Percentiles rank a stretch among this genome's conserved stretches.
Evolutionary conservation across 768 basidiomycete species (phyloP).

Genomic region (Mycena haematopus): DNA sequence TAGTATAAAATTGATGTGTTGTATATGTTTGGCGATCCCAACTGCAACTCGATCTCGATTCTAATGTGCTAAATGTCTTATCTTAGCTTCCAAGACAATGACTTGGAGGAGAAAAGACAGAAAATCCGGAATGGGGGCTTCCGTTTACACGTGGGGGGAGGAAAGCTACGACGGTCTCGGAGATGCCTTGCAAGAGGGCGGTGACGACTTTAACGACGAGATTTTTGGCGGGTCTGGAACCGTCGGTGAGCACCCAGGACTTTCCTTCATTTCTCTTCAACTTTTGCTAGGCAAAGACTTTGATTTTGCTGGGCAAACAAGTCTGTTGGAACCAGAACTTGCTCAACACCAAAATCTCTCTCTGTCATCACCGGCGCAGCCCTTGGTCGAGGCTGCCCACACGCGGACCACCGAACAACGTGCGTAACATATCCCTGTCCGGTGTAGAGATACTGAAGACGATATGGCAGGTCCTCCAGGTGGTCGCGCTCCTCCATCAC

Average conservation of each 20-base stretch:
- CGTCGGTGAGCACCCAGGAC: slow-evolving; percentile 65
- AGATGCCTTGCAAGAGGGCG: slow-evolving; percentile 85
- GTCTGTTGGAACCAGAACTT: slow-evolving; percentile 40
- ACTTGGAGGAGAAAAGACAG: slow-evolving; percentile 69
- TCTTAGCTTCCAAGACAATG: slow-evolving; percentile 73
- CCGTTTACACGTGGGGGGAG: slow-evolving; percentile 93
- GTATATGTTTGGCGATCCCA: slow-evolving; percentile 15
- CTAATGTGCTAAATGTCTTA: slow-evolving; percentile 66
- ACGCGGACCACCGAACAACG: slow-evolving; percentile 15
- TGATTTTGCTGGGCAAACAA: slow-evolving; percentile 68
- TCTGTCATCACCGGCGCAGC: neutral
- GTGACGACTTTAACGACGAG: slow-evolving; percentile 95
- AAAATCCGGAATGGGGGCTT: slow-evolving; percentile 54
- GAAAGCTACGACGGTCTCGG: slow-evolving; percentile 91
- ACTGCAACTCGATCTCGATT: neutral
- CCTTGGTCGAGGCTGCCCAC: slow-evolving; percentile 2
- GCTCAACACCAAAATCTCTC: slow-evolving; percentile 27
- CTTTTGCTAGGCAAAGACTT: slow-evolving; percentile 80
- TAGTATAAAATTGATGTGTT: slow-evolving; percentile 20
- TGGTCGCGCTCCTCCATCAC: slow-evolving; percentile 52
- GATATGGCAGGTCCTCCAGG: slow-evolving; percentile 31
- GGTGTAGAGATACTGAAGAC: slow-evolving; percentile 2
- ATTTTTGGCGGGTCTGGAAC: slow-evolving; percentile 81
- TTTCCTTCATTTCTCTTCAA: slow-evolving; percentile 17
- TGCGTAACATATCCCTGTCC: neutral